Evolutionary conservation across 306 rosid species (phyloP), one percentile per base, ranked within the genome.

Genomic region (Abrus pulchellus): DNA sequence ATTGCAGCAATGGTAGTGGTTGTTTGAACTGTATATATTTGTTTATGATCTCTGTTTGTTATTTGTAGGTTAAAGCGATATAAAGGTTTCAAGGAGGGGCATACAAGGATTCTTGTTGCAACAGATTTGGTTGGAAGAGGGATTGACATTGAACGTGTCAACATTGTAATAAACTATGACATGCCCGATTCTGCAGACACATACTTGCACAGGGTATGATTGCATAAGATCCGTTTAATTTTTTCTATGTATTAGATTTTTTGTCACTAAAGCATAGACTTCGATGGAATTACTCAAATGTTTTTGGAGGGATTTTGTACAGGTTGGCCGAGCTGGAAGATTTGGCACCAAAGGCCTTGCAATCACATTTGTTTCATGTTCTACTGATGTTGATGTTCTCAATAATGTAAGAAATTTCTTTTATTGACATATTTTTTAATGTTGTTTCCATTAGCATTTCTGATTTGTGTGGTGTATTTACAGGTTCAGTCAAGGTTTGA

Each of bases 171-270:
- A 77, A 96, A 96, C 68, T 96, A 96, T 83, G 99, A 95, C 81
- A 96, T 96, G 99, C 99, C 99, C 34, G 99, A 96, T 82, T 93
- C 99, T 9, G 99, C 99, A 3, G 99, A 96, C 84, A 96, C 98
- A 3, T 96, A 96, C 74, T 78, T 96, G 83, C 99, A 96, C 87
- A 93, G 99, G 94, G 99, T 96, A 84, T 50, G 87, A 36, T 73
- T 44, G 5, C 13, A 30, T 52, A 50, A 44, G 52, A 7, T 29
- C n/a, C 30, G 8, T 54, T 69, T 36, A 20, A 20, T 20, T 20
- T 20, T 20, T 20, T 20, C 20, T 20, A 20, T 20, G 20, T 20
- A 20, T 20, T 20, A 20, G 20, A 0, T 69, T 6, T 27, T 3
- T 1, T 49, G 61, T 30, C 40, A 30, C 27, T 29, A 9, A 49